These are phyloP conservation scores for Aspergillus cejpii DNA, from an alignment of 2,329 filamentous ascomycete species.

Conservation along the genomic window DNA sequence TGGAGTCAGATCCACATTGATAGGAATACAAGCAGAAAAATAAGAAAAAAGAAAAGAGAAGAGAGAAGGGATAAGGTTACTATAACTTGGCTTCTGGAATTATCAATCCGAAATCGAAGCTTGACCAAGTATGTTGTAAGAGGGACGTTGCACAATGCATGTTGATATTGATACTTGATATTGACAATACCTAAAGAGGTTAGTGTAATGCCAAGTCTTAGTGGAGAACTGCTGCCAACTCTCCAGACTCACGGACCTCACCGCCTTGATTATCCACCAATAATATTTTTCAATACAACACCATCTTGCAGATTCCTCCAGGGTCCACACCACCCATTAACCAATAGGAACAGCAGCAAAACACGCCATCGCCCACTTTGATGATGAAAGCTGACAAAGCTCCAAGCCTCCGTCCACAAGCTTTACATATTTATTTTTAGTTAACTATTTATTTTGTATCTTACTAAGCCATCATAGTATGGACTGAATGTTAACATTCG, in stretches of 20 bases:
- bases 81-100: neutral
- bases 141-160: neutral
- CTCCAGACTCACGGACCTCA: neutral
- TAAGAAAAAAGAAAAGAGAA: neutral
- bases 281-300: neutral
- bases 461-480: no score
- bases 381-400: conserved; percentile 25
- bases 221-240: neutral
- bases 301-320: neutral
- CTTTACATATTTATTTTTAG: conserved; percentile 13
- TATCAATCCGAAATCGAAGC: neutral
- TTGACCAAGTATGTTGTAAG: neutral
- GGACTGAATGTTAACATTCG: no score
- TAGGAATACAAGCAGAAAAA: neutral
- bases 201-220: neutral
- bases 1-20: neutral
- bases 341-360: conserved; percentile 24
- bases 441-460: conserved; percentile 1
- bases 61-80: neutral
- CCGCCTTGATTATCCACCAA: neutral
- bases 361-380: conserved; percentile 30
- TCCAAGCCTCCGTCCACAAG: no score
- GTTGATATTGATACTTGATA: no score
- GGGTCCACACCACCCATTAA: neutral
- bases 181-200: no score